Conservation (phyloP, 1,284 basidiomycete genomes). For the Ceratobasidium sp. region DNA sequence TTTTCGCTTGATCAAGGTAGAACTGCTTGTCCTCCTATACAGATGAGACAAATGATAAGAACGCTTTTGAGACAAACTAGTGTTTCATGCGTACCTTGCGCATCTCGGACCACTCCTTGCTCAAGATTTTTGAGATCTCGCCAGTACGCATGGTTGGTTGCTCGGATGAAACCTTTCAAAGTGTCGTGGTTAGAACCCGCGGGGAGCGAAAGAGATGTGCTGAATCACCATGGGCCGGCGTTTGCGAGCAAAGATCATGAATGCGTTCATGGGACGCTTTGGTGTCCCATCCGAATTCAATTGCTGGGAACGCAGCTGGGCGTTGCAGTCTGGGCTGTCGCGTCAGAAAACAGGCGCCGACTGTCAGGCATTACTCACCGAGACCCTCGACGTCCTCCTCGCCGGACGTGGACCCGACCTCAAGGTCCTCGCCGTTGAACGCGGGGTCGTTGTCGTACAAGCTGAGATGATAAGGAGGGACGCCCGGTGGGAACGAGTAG, state of each 20-base stretch:
- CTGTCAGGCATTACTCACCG: constrained; percentile 14
- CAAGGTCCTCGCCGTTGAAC: constrained; percentile 36
- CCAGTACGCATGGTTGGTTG: constrained; percentile 86
- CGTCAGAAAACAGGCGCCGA: neutral
- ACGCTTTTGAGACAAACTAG: neutral
- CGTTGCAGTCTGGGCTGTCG: constrained; percentile 33
- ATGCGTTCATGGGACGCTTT: constrained; percentile 89
- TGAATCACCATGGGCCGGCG: constrained; percentile 79
- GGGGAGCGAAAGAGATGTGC: too few species aligned
- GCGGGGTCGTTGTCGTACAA: neutral
- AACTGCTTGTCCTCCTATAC: constrained; percentile 81
- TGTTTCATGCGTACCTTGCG: constrained; percentile 62
- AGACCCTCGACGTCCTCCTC: constrained; percentile 35
- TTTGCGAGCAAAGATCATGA: constrained; percentile 87
- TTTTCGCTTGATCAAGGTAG: constrained; percentile 83
- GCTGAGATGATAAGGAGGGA: constrained; percentile 19
- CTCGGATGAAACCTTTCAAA: constrained; percentile 79
- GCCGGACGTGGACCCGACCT: constrained; percentile 22
- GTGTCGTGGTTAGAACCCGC: too few species aligned
- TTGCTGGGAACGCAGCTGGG: constrained; percentile 65
- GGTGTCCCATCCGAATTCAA: constrained; percentile 86
- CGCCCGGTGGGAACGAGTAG: constrained; percentile 27
- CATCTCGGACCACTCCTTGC: constrained; percentile 85
- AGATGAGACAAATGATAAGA: neutral
- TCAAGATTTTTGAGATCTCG: constrained; percentile 85